phyloP scores from a whole-genome alignment of 2,329 filamentous ascomycete genomes.

The Elsinoe perseae region DNA sequence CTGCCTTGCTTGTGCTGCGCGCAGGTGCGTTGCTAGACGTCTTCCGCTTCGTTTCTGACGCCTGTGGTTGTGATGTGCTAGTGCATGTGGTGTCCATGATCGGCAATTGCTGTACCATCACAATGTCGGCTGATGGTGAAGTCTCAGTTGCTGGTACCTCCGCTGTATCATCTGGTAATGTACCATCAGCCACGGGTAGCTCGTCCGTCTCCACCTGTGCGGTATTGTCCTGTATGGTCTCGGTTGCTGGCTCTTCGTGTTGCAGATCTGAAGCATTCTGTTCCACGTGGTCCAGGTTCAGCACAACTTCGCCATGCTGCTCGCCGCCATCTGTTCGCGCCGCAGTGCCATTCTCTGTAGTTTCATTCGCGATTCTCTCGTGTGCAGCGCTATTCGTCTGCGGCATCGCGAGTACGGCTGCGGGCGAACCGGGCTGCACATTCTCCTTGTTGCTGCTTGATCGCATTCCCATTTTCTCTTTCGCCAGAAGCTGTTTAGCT shows the following conservation, averaged over 20 bases:
- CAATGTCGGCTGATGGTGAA: background rate
- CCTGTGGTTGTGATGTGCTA: constrained; percentile 25
- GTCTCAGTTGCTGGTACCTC: background rate
- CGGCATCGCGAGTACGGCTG: constrained; percentile 9
- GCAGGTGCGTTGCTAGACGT: background rate
- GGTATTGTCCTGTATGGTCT: background rate
- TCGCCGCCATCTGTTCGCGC: constrained; percentile 42
- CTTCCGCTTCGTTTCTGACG: background rate
- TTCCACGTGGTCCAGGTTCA: constrained; percentile 30
- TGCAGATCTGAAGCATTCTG: background rate
- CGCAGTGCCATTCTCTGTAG: background rate
- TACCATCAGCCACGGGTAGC: background rate
- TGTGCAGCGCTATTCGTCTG: background rate
- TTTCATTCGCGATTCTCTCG: background rate
- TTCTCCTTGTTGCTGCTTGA: constrained; percentile 30
- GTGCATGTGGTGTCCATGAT: background rate
- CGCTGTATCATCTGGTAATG: no score
- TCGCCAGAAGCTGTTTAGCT: constrained; percentile 22
- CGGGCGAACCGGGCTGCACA: constrained; percentile 23
- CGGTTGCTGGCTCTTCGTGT: background rate
- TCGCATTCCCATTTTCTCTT: constrained; percentile 24
- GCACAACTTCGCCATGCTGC: constrained; percentile 45
- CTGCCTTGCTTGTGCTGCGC: background rate
- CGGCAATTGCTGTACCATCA: background rate
- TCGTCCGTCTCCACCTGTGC: background rate